Evolutionary conservation across 805 yeast genomes (phyloP).

Genomic region (Zygosaccharomyces kombuchaensis): DNA sequence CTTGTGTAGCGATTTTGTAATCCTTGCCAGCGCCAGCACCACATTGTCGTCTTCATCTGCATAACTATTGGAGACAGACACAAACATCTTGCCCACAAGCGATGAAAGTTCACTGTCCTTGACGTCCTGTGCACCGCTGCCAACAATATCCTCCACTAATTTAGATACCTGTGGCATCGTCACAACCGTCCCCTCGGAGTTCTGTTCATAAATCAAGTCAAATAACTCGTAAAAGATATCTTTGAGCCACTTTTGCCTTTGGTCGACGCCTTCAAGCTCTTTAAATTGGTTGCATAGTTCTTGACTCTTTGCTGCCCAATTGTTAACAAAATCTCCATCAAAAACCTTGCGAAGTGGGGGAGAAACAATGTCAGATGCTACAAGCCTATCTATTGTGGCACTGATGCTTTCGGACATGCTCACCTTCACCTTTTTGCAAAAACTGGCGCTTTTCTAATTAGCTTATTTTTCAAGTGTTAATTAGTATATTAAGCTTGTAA

Average conservation of each 20-base stretch:
- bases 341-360: constrained; percentile 10
- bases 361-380: constrained; percentile 5
- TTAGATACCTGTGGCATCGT: constrained; percentile 13
- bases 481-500: background rate
- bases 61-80: constrained; percentile 17
- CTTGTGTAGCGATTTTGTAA: constrained; percentile 12
- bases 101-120: constrained; percentile 11
- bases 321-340: constrained; percentile 11
- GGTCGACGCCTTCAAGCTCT: constrained; percentile 14
- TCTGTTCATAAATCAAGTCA: constrained; percentile 11
- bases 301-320: constrained; percentile 15
- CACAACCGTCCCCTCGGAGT: constrained; percentile 8
- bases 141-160: constrained; percentile 10
- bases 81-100: constrained; percentile 22
- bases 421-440: background rate
- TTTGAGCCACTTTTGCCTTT: constrained; percentile 24
- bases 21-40: constrained; percentile 18
- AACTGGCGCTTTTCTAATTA: background rate
- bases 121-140: constrained; percentile 6
- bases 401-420: constrained; percentile 11
- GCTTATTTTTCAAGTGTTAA: background rate
- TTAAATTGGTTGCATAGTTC: constrained; percentile 14
- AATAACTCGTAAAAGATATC: constrained; percentile 19
- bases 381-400: constrained; percentile 18
- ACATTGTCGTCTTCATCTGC: constrained; percentile 19